phyloP scores from a whole-genome alignment of 768 basidiomycete species.

The Mycena chlorophos region DNA sequence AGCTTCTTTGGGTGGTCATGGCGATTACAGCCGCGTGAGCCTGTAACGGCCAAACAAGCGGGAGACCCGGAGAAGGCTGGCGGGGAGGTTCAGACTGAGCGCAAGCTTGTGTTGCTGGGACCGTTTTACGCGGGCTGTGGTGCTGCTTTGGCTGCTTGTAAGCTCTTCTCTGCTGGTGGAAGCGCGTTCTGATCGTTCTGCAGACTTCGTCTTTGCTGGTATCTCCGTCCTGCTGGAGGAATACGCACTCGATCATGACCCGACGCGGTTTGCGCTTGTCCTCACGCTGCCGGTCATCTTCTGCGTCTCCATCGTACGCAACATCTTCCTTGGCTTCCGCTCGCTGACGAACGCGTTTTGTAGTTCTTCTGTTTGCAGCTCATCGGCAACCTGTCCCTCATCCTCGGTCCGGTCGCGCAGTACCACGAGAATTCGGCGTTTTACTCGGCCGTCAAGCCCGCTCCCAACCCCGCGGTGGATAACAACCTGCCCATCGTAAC shows the following conservation, averaged over 20 bases:
- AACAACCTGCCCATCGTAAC: constrained; percentile 73
- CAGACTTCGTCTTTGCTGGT: constrained; percentile 66
- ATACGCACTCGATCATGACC: constrained; percentile 62
- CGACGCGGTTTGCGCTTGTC: constrained; percentile 64
- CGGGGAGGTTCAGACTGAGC: constrained; percentile 31
- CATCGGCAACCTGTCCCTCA: constrained; percentile 61
- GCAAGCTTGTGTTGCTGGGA: constrained; percentile 59
- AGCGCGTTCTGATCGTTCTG: background rate
- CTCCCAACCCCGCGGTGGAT: constrained; percentile 66
- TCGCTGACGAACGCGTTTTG: background rate
- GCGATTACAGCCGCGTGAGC: constrained; percentile 40
- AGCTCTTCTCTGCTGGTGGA: constrained; percentile 24
- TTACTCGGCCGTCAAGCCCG: constrained; percentile 72
- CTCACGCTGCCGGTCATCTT: constrained; percentile 69
- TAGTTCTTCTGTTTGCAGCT: constrained; percentile 81
- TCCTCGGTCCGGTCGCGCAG: constrained; percentile 81
- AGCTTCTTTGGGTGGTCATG: constrained; percentile 42
- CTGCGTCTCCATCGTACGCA: constrained; percentile 74
- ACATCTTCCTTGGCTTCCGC: constrained; percentile 9
- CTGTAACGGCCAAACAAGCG: constrained; percentile 10
- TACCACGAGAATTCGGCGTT: constrained; percentile 82
- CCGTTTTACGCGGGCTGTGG: constrained; percentile 73
- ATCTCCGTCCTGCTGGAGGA: constrained; percentile 62
- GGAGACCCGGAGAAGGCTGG: constrained; percentile 43
- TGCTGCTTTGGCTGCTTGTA: constrained; percentile 62